Evolutionary conservation across 495 filamentous ascomycete genomes (phyloP), one percentile per base, ranked within the genome.

Genomic region (Lindgomyces ingoldianus): DNA sequence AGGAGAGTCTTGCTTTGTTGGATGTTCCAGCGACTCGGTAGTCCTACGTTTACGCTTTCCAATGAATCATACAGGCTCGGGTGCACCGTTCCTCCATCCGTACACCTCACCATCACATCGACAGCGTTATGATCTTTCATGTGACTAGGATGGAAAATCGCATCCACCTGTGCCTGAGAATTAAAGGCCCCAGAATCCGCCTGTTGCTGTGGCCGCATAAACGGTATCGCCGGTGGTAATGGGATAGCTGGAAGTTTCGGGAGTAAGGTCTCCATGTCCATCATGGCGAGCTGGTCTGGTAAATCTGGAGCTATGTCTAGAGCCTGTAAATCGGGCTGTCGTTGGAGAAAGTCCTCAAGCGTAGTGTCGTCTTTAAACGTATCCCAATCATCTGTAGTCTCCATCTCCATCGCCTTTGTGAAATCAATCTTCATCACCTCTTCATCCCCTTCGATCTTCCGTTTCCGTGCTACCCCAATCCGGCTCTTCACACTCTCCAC

Each of bases 31-130:
- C 24, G 12, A 42, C 30, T 21, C 12, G 65, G 67, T 26, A 85
- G 70, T 6, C 76, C 73, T 53, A 91, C 84, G 19, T 80, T 84
- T 1, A 94, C 91, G 58, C 96, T 89, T 57, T 90, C 81, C 68
- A 97, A 93, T 16, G 89, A 93, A 70, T 96, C 90, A 74, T 95
- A 96, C 54, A 96, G 91, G 58, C 88, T 89, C 27, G 96, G 76
- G 65, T 93, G 87, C 30, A 96, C 81, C n/a, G 79, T 84, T 27
- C 92, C 91, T 70, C 91, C 85, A 59, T 84, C 80, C n/a, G 87
- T 89, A 2, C 88, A 91, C 1, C 90, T 82, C 3, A 96, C 76
- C 60, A 98, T 83, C 14, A 95, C 86, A 76, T 97, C 90, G 10
- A 96, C 88, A 2, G 83, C 80, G 60, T 93, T 72, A 62, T 84